Base-by-base conservation (phyloP, 1,284 basidiomycete genomes). In the Malassezia sp. region DNA sequence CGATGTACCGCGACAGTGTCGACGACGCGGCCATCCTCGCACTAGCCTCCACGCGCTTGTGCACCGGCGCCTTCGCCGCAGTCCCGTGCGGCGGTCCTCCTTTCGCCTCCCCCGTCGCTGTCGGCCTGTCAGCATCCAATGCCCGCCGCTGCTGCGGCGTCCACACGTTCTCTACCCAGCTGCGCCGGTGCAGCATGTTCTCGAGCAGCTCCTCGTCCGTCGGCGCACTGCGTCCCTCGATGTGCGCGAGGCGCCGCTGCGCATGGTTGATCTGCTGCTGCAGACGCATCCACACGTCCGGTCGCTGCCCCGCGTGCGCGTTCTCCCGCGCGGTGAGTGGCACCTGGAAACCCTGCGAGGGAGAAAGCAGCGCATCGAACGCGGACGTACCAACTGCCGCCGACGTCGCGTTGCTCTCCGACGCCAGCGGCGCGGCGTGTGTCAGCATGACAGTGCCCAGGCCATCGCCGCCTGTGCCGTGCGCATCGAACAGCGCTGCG, bases 201-300 rank as follows among this genome's bases (percentile, higher is more conserved):
- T 67, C 72, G 29, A 72, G 71, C 39, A 84, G 74, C 18, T 76
- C 73, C 23, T 74, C 71, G 29, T 73, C 72, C 21, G 76, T 72
- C 2, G 79, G 80, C 8, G 65, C 73, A 12, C 72, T 71, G 34
- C 76, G 76, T 15, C 80, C 78, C 7, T 77, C 78, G 79, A 85
- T 82, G 44, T 75, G 79, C 4, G 82, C 81, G 46, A 79, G 74
- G 45, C 83, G 81, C 48, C 75, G 77, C 48, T 77, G 73, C 44
- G 77, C 75, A 41, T 78, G 78, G 71, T 84, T 84, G 53, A 82
- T 77, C 59, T 81, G 75, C 70, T 81, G 83, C 68, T 84, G 82
- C 35, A 80, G 71, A 45, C 53, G 43, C 26, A 59, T 46, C 38
- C 52, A 49, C 5, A 54, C 40, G 17, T 54, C 45, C 5, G 42